Evolutionary conservation across 305 asterid genomes (phyloP), one percentile per base, ranked within the genome.

Genomic region (Plantago coronopus): DNA sequence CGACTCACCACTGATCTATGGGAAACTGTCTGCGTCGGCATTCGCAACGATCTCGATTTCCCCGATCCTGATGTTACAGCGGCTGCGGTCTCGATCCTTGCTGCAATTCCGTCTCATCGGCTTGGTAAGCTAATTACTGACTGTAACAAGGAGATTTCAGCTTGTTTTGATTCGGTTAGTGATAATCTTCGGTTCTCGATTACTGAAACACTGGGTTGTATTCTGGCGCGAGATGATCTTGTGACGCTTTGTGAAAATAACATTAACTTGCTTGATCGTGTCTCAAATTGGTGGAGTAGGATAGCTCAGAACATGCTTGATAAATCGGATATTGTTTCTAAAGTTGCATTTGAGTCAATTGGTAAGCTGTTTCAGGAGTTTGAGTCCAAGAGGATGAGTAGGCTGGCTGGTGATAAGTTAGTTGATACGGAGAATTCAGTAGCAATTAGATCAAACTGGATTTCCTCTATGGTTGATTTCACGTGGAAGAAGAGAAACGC

Each of bases 11-110:
- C 94, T 22, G 95, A 89, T 64, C 70, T 84, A 0, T 89, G 95
- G 97, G 97, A 89, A 65, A 76, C 61, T 11, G 95, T 84, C 6
- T 89, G 95, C 69, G 61, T 73, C 7, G 95, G 97, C 47, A 84
- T 89, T 50, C 88, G 88, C 27, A 81, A 76, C 71, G 97, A 89
- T 71, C 85, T 89, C 62, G 89, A 78, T 66, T 86, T 89, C 70
- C 95, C 97, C 27, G 97, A 89, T 64, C 94, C 95, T 9, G 95
- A 89, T 64, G 97, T 89, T 43, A 84, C 86, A 2, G 95, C 97
- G 7, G 97, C 97, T 17, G 95, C 95, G 34, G 83, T 89, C 0
- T 86, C 97, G 11, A 89, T 86, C 38, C 89, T 89, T 17, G 80
- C 97, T 19, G 97, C 95, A 21, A 87, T 86, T 22, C 97, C 97